Conservation (phyloP, 2,329 filamentous ascomycete genomes). For the Pseudopithomyces chartarum region DNA sequence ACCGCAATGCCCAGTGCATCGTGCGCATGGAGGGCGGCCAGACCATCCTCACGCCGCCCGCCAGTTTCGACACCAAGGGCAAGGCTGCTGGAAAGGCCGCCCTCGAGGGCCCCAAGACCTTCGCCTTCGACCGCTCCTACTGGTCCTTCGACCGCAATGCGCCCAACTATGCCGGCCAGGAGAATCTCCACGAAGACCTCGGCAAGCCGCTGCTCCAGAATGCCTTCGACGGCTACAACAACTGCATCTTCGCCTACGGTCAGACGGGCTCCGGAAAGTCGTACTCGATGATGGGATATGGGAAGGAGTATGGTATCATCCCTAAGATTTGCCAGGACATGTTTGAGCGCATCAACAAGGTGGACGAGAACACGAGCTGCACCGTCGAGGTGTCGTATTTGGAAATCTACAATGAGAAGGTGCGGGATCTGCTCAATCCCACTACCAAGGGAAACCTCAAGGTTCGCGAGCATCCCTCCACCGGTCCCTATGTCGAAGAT, state of each 20-base stretch:
- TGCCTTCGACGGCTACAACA: constrained; percentile 98
- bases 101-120: constrained; percentile 74
- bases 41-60: constrained; percentile 81
- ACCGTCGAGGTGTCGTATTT: constrained; percentile 98
- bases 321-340: constrained; percentile 97
- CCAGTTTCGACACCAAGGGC: constrained; percentile 57
- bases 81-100: constrained; percentile 68
- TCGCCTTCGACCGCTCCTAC: constrained; percentile 96
- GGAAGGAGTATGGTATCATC: constrained; percentile 92
- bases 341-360: constrained; percentile 80
- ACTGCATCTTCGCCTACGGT: constrained; percentile 98
- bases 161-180: constrained; percentile 84
- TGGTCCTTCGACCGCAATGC: constrained; percentile 93
- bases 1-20: constrained; percentile 92
- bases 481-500: constrained; percentile 97
- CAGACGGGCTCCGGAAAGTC: constrained; percentile 99
- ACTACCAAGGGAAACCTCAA: constrained; percentile 95
- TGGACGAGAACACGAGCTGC: constrained; percentile 80
- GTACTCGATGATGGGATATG: constrained; percentile 99
- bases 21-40: constrained; percentile 95
- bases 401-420: constrained; percentile 98
- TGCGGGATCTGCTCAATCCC: constrained; percentile 93
- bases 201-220: constrained; percentile 93
- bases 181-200: constrained; percentile 84
- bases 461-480: constrained; percentile 96